Base-by-base conservation (phyloP, 495 filamentous ascomycete species). In the Lepidopterella palustris region DNA sequence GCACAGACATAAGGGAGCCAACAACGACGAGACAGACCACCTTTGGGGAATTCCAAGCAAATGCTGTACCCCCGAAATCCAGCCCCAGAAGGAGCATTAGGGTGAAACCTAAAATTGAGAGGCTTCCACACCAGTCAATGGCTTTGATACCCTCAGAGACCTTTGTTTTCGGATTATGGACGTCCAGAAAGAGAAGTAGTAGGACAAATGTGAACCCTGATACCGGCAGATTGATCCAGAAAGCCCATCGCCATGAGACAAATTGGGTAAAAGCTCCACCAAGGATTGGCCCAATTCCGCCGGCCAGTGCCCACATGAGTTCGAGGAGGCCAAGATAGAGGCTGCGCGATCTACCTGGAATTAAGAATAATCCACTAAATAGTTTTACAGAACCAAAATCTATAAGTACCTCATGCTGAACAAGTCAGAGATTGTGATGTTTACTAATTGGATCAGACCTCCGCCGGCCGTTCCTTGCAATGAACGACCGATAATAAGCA, bases 151-250 rank as follows among this genome's bases (percentile, higher is more conserved):
- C 79, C 0, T 82, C 79, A 23, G 71, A 18, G 10, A 85, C 68
- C 5, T 72, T 71, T 0, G 83, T 86, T 55, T 74, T 72, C 2
- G 83, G 81, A 52, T 84, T 83, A 51, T 85, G 76, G 20, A 87
- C 78, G 66, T 87, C 76, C 39, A 79, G 69, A 60, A 82, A 81
- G 28, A 84, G 63, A 13, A 84, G 71, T 0, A 91, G 72, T 0
- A 87, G 76, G 15, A 81, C 57, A 31, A 86, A 78, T 0, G 84
- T 76, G 0, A 76, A 60, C 0, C 79, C 77, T 6, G 77, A 81
- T 40, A 87, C 75, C 0, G 87, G 87, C 1, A 88, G 71, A 57
- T 89, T 89, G 73, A 90, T 83, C 82, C 82, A 89, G 68, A 87
- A 90, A 28, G 79, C 80, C 77, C 84, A 87, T 29, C 84, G 68